Conservation (phyloP, 306 rosid genomes). For the Glycine soja region DNA sequence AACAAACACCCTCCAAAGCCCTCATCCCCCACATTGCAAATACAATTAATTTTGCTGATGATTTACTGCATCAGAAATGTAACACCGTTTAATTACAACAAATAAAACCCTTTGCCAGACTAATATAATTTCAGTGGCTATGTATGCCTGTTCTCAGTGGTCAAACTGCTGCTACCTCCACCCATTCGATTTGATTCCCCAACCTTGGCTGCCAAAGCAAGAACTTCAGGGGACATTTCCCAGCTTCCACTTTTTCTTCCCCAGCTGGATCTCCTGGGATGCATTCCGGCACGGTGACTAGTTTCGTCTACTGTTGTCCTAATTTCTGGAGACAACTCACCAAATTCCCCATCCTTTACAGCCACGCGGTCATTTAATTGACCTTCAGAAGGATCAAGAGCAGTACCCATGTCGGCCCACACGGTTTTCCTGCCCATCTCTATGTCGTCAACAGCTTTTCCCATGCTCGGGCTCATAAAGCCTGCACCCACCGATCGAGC, state of each 20-base stretch:
- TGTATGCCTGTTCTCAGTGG: constrained; percentile 54
- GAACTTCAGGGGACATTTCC: constrained; percentile 99
- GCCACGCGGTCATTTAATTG: constrained; percentile 65
- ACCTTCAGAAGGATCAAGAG: constrained; percentile 74
- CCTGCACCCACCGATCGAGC: constrained; percentile 78
- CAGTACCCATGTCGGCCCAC: constrained; percentile 71
- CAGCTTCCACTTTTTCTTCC: constrained; percentile 99
- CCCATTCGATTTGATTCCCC: constrained; percentile 70
- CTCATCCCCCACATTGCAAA: constrained; percentile 55
- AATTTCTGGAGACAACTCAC: constrained; percentile 78
- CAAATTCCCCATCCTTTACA: constrained; percentile 65
- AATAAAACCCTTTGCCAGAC: constrained; percentile 41
- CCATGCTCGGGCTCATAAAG: constrained; percentile 95
- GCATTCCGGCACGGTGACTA: constrained; percentile 68
- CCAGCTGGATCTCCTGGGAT: constrained; percentile 95
- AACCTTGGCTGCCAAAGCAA: constrained; percentile 84
- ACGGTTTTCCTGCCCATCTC: constrained; percentile 98
- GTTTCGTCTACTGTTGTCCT: constrained; percentile 73
- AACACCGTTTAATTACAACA: constrained; percentile 39
- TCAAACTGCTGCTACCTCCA: constrained; percentile 70
- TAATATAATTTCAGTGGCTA: constrained; percentile 44
- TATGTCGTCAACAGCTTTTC: constrained; percentile 93
- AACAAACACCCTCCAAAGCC: constrained; percentile 58
- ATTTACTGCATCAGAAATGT: constrained; percentile 49
- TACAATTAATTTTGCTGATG: constrained; percentile 53